A percentile compares a stretch with the other conserved stretches of the same genome.
Evolutionary conservation across 345 rosid species (phyloP).

Genomic region (Citrus reticulata): DNA sequence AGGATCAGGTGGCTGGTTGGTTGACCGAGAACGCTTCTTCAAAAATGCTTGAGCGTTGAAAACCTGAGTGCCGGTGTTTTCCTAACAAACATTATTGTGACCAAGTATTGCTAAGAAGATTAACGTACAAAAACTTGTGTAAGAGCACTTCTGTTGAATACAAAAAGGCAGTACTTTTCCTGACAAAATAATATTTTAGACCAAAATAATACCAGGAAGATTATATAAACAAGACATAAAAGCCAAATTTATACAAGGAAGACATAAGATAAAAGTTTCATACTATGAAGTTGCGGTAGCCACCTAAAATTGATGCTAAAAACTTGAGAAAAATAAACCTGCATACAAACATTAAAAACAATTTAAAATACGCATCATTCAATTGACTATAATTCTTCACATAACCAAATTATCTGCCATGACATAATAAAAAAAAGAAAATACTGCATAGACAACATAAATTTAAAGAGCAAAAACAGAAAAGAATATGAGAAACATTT

Average conservation of each 20-base stretch:
- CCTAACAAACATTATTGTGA: constrained; percentile 40
- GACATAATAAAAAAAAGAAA: neutral
- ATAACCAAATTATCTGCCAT: neutral
- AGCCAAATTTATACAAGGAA: constrained; percentile 9
- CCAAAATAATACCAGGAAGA: neutral
- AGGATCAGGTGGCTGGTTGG: constrained; percentile 82
- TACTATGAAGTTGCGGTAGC: constrained; percentile 99
- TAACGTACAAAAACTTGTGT: constrained; percentile 28
- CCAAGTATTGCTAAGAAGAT: neutral
- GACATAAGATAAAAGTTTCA: constrained; percentile 21
- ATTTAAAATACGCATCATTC: neutral
- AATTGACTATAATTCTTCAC: neutral
- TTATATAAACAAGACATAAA: neutral
- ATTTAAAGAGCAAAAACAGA: constrained; percentile 3
- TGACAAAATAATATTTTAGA: constrained; percentile 18
- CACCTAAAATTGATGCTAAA: constrained; percentile 90
- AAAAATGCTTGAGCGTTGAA: constrained; percentile 91
- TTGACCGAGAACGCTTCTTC: constrained; percentile 87
- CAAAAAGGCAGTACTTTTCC: constrained; percentile 61
- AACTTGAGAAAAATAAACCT: constrained; percentile 93
- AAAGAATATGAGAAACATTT: constrained; percentile 3
- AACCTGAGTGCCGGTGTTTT: constrained; percentile 56
- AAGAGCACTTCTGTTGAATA: constrained; percentile 74
- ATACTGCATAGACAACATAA: neutral
- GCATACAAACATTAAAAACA: constrained; percentile 27